Conservation (phyloP, 2,329 filamentous ascomycete genomes). For the Leptographium wingfieldii region DNA sequence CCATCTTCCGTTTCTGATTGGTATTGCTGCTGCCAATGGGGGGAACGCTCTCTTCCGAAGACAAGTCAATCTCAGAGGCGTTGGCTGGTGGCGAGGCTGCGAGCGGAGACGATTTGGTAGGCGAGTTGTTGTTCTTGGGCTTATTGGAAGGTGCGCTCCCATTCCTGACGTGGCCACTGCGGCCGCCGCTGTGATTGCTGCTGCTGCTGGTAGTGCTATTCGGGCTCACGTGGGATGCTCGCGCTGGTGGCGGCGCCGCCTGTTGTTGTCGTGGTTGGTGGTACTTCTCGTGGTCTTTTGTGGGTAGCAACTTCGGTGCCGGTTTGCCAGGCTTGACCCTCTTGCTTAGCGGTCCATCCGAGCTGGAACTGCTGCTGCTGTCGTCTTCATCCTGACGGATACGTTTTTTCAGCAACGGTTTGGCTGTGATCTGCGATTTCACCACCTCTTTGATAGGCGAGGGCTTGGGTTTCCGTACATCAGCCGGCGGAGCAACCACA, state of each 20-base stretch:
- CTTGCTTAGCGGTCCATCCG: constrained; percentile 44
- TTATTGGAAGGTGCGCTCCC: constrained; percentile 17
- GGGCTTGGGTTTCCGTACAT: constrained; percentile 10
- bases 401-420: constrained; percentile 34
- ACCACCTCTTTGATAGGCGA: constrained; percentile 7
- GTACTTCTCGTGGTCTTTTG: constrained; percentile 4
- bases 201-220: constrained; percentile 5
- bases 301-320: neutral
- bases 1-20: constrained; percentile 32
- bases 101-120: constrained; percentile 50
- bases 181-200: neutral
- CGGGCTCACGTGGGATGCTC: constrained; percentile 32
- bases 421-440: constrained; percentile 9
- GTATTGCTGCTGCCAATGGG: constrained; percentile 16
- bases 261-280: neutral
- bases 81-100: constrained; percentile 55
- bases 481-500: constrained; percentile 6
- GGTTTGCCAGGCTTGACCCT: constrained; percentile 33
- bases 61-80: constrained; percentile 44
- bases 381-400: constrained; percentile 39
- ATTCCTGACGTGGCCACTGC: neutral
- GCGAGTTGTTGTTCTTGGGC: constrained; percentile 37
- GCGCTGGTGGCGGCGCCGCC: neutral
- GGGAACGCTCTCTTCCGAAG: constrained; percentile 15
- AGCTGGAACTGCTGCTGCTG: constrained; percentile 47